Conservation (phyloP, 768 basidiomycete species). For the Boletus patriciae region DNA sequence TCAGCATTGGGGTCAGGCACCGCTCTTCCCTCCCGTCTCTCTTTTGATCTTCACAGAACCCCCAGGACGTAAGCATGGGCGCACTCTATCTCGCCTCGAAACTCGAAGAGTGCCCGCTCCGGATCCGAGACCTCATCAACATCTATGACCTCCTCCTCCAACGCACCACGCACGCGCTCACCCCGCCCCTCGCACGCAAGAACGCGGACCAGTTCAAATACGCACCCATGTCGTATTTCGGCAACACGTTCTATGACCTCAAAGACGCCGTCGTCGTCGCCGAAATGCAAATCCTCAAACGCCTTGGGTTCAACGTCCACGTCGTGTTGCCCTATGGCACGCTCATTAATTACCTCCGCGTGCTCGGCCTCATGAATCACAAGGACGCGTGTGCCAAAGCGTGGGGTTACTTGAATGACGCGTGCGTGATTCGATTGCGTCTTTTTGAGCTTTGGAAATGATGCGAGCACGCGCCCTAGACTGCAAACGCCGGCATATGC, state of each 20-base stretch:
- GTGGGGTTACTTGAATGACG: constrained; percentile 96
- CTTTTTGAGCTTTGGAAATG: neutral
- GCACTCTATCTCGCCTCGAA: constrained; percentile 87
- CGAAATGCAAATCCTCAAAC: constrained; percentile 97
- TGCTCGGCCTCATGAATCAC: constrained; percentile 80
- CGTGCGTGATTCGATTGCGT: constrained; percentile 55
- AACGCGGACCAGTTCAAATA: constrained; percentile 54
- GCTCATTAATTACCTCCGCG: constrained; percentile 89
- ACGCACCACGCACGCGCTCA: constrained; percentile 56
- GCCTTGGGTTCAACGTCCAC: constrained; percentile 92
- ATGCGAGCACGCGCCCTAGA: constrained; percentile 41
- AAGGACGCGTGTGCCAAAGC: constrained; percentile 70
- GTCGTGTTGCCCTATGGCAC: constrained; percentile 93
- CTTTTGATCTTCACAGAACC: constrained; percentile 9
- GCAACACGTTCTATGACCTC: constrained; percentile 86
- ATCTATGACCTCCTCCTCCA: constrained; percentile 89
- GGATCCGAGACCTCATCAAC: constrained; percentile 94
- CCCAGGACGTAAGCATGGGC: constrained; percentile 86
- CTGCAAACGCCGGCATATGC: constrained; percentile 93
- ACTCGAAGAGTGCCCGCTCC: constrained; percentile 86
- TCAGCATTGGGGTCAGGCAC: constrained; percentile 79
- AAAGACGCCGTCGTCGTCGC: constrained; percentile 92
- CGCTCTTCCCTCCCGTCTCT: constrained; percentile 14
- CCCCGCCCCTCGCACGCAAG: constrained; percentile 19
- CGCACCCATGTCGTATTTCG: constrained; percentile 86